Percentiles rank a stretch among this genome's conserved stretches.
Evolutionary conservation across 306 rosid genomes (phyloP).

Genomic region (Amphicarpaea edgeworthii): DNA sequence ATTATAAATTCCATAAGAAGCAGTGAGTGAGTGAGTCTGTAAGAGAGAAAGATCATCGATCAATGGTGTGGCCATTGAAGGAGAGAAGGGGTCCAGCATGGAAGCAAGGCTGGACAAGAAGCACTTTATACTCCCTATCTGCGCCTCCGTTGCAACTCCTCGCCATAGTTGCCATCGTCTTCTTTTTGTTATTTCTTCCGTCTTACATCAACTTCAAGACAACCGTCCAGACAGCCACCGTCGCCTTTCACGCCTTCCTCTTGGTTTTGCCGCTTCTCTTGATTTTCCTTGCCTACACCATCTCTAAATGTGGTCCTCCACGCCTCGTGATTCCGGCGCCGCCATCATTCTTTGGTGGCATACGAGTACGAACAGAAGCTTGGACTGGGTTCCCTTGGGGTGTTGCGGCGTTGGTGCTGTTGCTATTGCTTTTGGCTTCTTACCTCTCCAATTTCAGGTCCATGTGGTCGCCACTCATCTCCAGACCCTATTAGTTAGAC

Average conservation of each 20-base stretch:
- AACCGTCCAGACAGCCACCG: constrained; percentile 51
- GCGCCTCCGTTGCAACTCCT: constrained; percentile 68
- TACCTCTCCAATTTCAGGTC: constrained; percentile 65
- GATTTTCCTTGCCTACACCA: constrained; percentile 54
- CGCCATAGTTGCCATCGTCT: constrained; percentile 56
- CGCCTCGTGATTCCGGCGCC: constrained; percentile 49
- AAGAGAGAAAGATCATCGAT: not conserved
- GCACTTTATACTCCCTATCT: constrained; percentile 53
- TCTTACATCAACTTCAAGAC: constrained; percentile 61
- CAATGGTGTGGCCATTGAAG: constrained; percentile 69
- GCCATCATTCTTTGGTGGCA: not conserved
- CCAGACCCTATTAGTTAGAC: constrained; percentile 55
- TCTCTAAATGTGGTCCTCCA: constrained; percentile 47
- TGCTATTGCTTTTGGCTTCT: constrained; percentile 64
- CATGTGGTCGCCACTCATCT: constrained; percentile 67
- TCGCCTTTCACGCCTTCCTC: constrained; percentile 54
- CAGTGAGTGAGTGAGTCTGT: no score
- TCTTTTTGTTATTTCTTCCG: constrained; percentile 59
- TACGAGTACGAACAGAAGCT: not conserved
- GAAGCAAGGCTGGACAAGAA: constrained; percentile 67
- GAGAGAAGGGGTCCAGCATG: constrained; percentile 65
- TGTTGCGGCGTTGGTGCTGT: constrained; percentile 56
- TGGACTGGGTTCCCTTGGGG: constrained; percentile 70
- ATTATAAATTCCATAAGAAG: constrained; percentile 23
- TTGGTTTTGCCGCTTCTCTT: constrained; percentile 59